phyloP scores from a whole-genome alignment of 2,329 filamentous ascomycete species.

The Ophiostoma triangulosporum region DNA sequence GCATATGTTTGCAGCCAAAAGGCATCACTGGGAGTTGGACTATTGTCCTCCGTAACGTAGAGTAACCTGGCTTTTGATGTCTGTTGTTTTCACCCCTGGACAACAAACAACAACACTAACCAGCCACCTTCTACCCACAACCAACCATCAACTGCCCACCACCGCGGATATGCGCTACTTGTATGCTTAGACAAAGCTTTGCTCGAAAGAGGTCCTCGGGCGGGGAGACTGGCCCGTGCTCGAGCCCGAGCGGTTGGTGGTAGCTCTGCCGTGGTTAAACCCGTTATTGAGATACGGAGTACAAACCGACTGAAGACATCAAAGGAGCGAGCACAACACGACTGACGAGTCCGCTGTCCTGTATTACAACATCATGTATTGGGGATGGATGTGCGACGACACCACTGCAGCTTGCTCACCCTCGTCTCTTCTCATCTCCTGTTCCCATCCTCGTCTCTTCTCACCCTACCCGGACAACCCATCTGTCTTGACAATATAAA shows the following conservation, averaged over 20 bases:
- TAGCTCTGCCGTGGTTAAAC: neutral
- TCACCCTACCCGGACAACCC: neutral
- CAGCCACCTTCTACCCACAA: too few relatives aligned
- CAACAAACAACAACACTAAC: neutral
- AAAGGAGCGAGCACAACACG: neutral
- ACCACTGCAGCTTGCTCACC: neutral
- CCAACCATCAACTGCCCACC: neutral
- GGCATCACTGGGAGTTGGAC: too few relatives aligned
- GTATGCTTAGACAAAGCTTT: neutral
- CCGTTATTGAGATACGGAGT: neutral
- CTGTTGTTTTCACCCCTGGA: neutral
- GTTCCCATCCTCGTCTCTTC: neutral
- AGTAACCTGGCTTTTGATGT: too few relatives aligned
- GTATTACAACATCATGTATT: neutral
- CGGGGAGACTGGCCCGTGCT: conserved; percentile 1
- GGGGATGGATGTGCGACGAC: neutral
- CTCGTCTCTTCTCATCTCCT: neutral
- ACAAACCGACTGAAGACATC: neutral
- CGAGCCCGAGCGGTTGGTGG: neutral
- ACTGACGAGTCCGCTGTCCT: neutral
- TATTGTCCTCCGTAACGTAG: too few relatives aligned
- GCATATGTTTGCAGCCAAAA: too few relatives aligned
- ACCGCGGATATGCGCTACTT: neutral
- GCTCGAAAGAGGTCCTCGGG: neutral
- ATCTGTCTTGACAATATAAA: too few relatives aligned